Evolutionary conservation across 371 early-diverging fungal genomes (phyloP).

Genomic region (Mucor piriformis): DNA sequence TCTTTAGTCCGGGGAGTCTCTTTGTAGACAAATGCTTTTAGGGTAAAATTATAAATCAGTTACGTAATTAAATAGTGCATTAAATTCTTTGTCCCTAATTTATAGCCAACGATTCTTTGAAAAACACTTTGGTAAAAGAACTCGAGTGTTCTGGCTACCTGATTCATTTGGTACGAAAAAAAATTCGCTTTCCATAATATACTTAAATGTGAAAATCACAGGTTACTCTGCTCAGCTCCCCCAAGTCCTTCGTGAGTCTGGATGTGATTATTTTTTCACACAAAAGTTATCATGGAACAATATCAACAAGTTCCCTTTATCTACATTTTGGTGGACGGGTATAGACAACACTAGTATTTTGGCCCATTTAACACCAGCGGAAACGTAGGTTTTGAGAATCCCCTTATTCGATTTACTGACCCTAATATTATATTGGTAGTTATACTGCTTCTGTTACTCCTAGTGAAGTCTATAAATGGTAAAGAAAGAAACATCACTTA

Average conservation of each 20-base stretch:
- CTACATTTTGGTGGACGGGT: constrained; percentile 88
- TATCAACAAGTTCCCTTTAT: constrained; percentile 96
- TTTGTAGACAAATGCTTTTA: constrained; percentile 91
- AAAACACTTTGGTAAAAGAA: constrained; percentile 80
- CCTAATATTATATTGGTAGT: constrained; percentile 14
- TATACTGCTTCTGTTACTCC: constrained; percentile 44
- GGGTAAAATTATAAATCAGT: constrained; percentile 40
- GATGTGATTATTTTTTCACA: constrained; percentile 94
- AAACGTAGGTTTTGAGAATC: too few relatives aligned
- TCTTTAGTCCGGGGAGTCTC: constrained; percentile 82
- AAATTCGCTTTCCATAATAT: not conserved
- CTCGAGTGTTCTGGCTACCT: constrained; percentile 93
- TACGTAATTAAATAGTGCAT: not conserved
- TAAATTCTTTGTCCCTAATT: not conserved
- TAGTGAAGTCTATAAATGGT: constrained; percentile 47
- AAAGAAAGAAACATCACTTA: not conserved
- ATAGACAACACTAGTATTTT: constrained; percentile 75
- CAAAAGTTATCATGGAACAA: constrained; percentile 98
- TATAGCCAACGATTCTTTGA: constrained; percentile 82
- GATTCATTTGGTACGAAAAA: constrained; percentile 78
- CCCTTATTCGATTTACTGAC: too few relatives aligned
- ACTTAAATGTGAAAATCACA: not conserved
- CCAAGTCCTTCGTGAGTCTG: constrained; percentile 84
- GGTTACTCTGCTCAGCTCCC: constrained; percentile 76
- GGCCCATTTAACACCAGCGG: constrained; percentile 85